phyloP scores from a whole-genome alignment of 768 basidiomycete species.

The Mrakia blollopis region DNA sequence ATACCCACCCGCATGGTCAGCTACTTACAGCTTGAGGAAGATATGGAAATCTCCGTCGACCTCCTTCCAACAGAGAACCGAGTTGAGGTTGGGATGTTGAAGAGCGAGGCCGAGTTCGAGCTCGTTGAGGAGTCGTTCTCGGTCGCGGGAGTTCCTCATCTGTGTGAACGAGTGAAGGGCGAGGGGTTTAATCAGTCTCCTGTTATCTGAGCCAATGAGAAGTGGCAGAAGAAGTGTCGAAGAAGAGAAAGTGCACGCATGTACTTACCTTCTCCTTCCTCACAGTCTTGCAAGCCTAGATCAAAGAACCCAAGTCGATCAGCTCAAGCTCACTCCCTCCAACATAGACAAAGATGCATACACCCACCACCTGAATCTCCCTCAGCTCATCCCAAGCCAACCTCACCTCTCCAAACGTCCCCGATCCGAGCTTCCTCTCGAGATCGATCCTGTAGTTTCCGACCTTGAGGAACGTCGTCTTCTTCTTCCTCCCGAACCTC shows the following conservation, averaged over 20 bases:
- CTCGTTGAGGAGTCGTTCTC: constrained; percentile 14
- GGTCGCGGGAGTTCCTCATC: neutral
- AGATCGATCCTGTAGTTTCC: constrained; percentile 4
- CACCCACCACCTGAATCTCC: constrained; percentile 18
- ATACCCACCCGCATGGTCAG: neutral
- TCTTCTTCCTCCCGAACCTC: neutral
- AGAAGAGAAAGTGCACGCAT: neutral
- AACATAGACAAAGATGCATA: too few relatives aligned
- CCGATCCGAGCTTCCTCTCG: constrained; percentile 14
- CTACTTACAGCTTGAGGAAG: constrained; percentile 8
- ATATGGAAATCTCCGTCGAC: neutral
- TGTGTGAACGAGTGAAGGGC: neutral
- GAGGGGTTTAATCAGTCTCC: too few relatives aligned
- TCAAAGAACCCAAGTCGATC: neutral
- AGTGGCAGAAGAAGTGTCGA: neutral
- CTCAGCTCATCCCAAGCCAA: constrained; percentile 10
- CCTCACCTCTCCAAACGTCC: constrained; percentile 25
- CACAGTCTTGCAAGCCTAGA: constrained; percentile 22
- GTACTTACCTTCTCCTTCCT: constrained; percentile 9
- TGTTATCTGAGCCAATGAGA: too few relatives aligned
- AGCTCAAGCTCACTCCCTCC: neutral
- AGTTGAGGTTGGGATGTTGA: constrained; percentile 19
- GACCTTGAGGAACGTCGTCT: neutral
- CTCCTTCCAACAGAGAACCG: neutral
- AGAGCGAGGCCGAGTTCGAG: constrained; percentile 11